Conservation (phyloP, 202 grass and related monocot species). For the Musa balbisiana region DNA sequence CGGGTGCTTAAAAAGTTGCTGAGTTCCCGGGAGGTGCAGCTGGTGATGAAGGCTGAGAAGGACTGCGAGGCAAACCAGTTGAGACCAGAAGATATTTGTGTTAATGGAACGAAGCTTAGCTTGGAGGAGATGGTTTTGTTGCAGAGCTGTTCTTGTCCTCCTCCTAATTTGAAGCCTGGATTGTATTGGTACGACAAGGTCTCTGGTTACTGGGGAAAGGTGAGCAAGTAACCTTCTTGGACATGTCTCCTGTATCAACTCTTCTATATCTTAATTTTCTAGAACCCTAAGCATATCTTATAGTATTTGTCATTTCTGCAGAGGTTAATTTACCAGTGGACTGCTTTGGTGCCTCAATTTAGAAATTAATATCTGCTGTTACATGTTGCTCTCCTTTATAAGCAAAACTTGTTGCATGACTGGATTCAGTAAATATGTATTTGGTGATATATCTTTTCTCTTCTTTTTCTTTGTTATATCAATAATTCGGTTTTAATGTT, state of each 20-base stretch:
- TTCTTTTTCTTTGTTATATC: constrained; percentile 11
- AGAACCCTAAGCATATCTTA: neutral
- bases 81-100: constrained; percentile 65
- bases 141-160: constrained; percentile 57
- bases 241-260: too few relatives aligned
- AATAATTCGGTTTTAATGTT: neutral
- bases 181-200: constrained; percentile 99
- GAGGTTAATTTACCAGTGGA: neutral
- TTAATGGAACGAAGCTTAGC: constrained; percentile 53
- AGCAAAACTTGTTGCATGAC: neutral
- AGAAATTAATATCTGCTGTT: neutral
- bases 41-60: constrained; percentile 72
- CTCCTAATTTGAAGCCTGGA: constrained; percentile 55
- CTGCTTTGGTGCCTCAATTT: neutral
- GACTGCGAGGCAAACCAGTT: constrained; percentile 62
- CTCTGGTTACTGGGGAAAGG: constrained; percentile 96
- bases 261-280: neutral
- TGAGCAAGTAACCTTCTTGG: constrained; percentile 22
- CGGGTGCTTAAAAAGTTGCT: constrained; percentile 61
- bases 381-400: neutral
- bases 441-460: neutral
- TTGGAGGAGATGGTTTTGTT: constrained; percentile 56
- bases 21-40: constrained; percentile 55
- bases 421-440: neutral
- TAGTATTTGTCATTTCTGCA: neutral